phyloP scores from a whole-genome alignment of 441 rosid species.

The Bocquillonia castaneifolia region DNA sequence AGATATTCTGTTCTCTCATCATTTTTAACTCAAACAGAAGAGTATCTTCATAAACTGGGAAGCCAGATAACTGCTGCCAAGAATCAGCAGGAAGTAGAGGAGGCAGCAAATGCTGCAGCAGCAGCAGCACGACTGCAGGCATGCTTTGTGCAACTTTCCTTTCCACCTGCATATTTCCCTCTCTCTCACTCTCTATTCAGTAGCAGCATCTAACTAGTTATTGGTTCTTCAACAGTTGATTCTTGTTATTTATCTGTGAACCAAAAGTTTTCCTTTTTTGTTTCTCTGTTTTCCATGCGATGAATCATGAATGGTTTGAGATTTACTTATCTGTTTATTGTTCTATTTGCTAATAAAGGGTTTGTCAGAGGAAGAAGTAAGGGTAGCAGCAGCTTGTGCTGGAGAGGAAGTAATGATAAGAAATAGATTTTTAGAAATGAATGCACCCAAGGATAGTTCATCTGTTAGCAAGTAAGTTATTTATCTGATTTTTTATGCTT shows the following conservation, averaged over 20 bases:
- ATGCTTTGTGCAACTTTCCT: constrained; percentile 24
- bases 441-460: constrained; percentile 88
- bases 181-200: background rate
- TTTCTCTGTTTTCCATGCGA: background rate
- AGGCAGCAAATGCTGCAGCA: constrained; percentile 96
- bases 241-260: constrained; percentile 13
- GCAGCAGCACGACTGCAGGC: constrained; percentile 93
- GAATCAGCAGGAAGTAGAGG: constrained; percentile 98
- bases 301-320: constrained; percentile 6
- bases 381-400: constrained; percentile 93
- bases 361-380: constrained; percentile 95
- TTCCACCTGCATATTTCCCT: background rate
- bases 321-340: constrained; percentile 29
- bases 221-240: constrained; percentile 4
- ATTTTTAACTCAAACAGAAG: constrained; percentile 97
- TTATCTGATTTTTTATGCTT: constrained; percentile 8
- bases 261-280: constrained; percentile 3
- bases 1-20: constrained; percentile 95
- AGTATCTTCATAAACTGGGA: constrained; percentile 91
- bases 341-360: constrained; percentile 56
- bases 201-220: background rate
- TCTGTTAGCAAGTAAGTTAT: constrained; percentile 92
- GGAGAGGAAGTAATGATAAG: constrained; percentile 98
- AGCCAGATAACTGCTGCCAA: constrained; percentile 91
- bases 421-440: constrained; percentile 92